These are phyloP conservation scores for Chlorophyllum brunneum DNA, from an alignment of 768 basidiomycete species.

Conservation along the genomic window DNA sequence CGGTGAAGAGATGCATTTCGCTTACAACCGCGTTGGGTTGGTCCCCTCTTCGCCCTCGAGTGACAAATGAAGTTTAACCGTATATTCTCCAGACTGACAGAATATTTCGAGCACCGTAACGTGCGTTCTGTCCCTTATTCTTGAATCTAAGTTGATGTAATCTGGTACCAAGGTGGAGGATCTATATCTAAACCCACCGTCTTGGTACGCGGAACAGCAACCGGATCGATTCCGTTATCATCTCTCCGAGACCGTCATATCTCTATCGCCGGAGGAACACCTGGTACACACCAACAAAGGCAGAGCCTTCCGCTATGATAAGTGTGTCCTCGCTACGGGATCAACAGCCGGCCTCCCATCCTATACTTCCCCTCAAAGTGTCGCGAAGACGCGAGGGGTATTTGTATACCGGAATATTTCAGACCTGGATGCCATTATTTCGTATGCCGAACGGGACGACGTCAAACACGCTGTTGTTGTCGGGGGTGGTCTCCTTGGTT, in stretches of 20 bases:
- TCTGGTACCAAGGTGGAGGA: slow-evolving; percentile 37
- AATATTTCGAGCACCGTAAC: slow-evolving; percentile 59
- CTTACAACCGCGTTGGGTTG: slow-evolving; percentile 52
- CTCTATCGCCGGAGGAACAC: slow-evolving; percentile 33
- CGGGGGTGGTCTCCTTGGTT: slow-evolving; percentile 67
- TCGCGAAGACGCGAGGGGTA: slow-evolving; percentile 44
- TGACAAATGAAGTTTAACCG: background rate
- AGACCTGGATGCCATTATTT: slow-evolving; percentile 61
- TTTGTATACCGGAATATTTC: slow-evolving; percentile 73
- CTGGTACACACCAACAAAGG: slow-evolving; percentile 44
- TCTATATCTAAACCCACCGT: slow-evolving; percentile 52
- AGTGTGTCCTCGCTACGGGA: slow-evolving; percentile 67
- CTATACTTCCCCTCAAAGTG: slow-evolving; percentile 41
- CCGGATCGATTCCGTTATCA: slow-evolving; percentile 52
- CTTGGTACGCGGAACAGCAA: slow-evolving; percentile 59
- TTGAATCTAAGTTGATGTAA: background rate
- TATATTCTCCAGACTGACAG: slow-evolving; percentile 33
- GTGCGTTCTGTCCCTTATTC: slow-evolving; percentile 10
- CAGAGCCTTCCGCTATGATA: slow-evolving; percentile 48
- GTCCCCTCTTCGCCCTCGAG: slow-evolving; percentile 15
- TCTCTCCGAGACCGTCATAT: slow-evolving; percentile 42
- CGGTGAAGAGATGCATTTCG: slow-evolving; percentile 53
- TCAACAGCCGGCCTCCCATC: slow-evolving; percentile 61
- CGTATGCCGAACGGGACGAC: slow-evolving; percentile 45
- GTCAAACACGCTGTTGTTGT: slow-evolving; percentile 53